phyloP scores from a whole-genome alignment of 2,329 filamentous ascomycete genomes.

The Fusarium concolor region DNA sequence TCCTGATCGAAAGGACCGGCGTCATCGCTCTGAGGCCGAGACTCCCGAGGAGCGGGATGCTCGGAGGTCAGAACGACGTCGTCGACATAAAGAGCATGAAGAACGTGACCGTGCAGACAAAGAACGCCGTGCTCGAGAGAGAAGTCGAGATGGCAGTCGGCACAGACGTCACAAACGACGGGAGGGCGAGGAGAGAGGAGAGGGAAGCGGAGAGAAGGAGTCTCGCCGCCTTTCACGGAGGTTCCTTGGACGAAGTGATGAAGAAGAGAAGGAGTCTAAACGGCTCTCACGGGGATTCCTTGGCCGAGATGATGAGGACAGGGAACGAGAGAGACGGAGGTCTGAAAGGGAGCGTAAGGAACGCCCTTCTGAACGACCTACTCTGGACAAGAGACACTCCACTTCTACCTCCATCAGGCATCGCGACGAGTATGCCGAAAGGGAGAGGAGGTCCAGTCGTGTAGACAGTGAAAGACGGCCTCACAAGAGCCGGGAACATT shows the following conservation, averaged over 20 bases:
- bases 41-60: slow-evolving; percentile 22
- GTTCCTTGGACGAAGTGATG: slow-evolving; percentile 4
- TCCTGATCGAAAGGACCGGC: slow-evolving; percentile 11
- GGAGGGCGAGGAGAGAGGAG: slow-evolving; percentile 13
- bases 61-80: slow-evolving; percentile 22
- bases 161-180: slow-evolving; percentile 20
- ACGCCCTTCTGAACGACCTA: background rate
- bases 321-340: slow-evolving; percentile 10
- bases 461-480: slow-evolving; percentile 4
- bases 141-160: slow-evolving; percentile 13
- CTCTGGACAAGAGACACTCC: slow-evolving; percentile 21
- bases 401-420: slow-evolving; percentile 18
- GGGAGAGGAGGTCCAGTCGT: slow-evolving; percentile 1
- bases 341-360: slow-evolving; percentile 7
- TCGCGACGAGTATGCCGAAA: background rate
- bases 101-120: slow-evolving; percentile 11
- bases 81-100: slow-evolving; percentile 23
- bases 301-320: slow-evolving; percentile 19
- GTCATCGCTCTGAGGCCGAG: slow-evolving; percentile 15
- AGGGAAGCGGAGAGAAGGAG: slow-evolving; percentile 13
- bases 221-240: slow-evolving; percentile 20
- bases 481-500: slow-evolving; percentile 18
- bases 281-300: slow-evolving; percentile 13
- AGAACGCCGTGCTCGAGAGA: slow-evolving; percentile 20
- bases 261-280: slow-evolving; percentile 20